phyloP scores from a whole-genome alignment of 805 yeast genomes.

The Spathaspora boniae region DNA sequence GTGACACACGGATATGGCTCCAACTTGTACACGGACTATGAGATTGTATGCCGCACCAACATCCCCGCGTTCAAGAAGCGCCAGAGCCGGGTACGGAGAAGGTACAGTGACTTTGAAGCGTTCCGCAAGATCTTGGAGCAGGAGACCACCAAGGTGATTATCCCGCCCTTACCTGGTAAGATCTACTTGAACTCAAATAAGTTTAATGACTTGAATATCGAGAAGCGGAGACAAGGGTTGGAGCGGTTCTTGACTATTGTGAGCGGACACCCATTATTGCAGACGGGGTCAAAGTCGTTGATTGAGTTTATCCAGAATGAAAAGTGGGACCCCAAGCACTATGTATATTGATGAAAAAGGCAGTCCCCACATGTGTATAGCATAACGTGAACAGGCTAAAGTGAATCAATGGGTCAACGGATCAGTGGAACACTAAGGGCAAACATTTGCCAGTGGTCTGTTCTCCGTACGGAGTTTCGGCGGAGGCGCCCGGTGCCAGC shows the following conservation, averaged over 20 bases:
- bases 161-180: constrained; percentile 92
- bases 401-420: neutral
- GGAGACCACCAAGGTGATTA: constrained; percentile 74
- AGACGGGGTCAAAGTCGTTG: constrained; percentile 75
- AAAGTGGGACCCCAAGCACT: constrained; percentile 51
- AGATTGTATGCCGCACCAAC: constrained; percentile 83
- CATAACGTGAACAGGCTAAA: constrained; percentile 4
- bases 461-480: no score
- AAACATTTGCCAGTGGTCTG: no score
- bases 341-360: constrained; percentile 2
- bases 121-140: constrained; percentile 70
- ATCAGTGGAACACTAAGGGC: no score
- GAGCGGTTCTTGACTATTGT: constrained; percentile 75
- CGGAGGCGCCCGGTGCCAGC: no score
- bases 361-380: no score
- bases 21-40: constrained; percentile 86
- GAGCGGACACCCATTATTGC: constrained; percentile 90
- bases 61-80: constrained; percentile 78
- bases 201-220: constrained; percentile 79
- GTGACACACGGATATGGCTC: constrained; percentile 66
- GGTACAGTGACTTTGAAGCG: constrained; percentile 86
- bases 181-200: constrained; percentile 61
- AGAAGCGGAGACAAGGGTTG: constrained; percentile 76
- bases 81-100: constrained; percentile 66
- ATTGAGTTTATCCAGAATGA: constrained; percentile 87